Base-by-base conservation (phyloP, 306 rosid species). In the Quercus rubra region DNA sequence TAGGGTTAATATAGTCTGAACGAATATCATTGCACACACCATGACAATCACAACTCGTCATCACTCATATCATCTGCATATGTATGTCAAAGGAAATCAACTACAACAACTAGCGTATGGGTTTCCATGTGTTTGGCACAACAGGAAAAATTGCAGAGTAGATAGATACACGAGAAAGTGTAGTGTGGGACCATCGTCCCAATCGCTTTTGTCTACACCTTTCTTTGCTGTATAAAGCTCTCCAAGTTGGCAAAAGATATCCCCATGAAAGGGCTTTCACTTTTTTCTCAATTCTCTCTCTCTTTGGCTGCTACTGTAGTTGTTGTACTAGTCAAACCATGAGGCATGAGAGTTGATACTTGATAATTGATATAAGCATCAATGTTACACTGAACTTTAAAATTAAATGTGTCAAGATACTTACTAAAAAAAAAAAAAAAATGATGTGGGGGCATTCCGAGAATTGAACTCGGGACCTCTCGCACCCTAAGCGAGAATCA, bases 401-500 rank as follows among this genome's bases (percentile, higher is more conserved):
- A 61, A 12, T 43, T 6, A 35, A 21, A 71, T 14, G 25, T 25
- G 2, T 49, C 49, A 64, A 63, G 12, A 5, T 5, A 38, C 43
- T 38, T 38, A 66, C 17, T 1, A 0, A 31, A 4, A 4, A 11
- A 13, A 1, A 4, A 25, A 2, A 1, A 35, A 2, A 8, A 41
- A 2, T 1, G 11, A 8, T 41, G 11, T 2, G 46, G 82, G 82
- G 86, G 86, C 86, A 79, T 83, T 83, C 78, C 78, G 83, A 83
- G 83, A 79, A 83, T 79, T 79, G 80, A 79, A 79, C 83, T 83
- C 83, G 83, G 77, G 78, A 79, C 74, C 86, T 79, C 83, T 79
- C 83, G 80, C 81, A 75, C 86, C 86, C 80, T 83, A 75, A 75
- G 83, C 83, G 71, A 83, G 83, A 79, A 79, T 79, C 86, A 83